Evolutionary conservation across 1,139 yeast species (phyloP).

Genomic region (Suhomyces bribrorum): DNA sequence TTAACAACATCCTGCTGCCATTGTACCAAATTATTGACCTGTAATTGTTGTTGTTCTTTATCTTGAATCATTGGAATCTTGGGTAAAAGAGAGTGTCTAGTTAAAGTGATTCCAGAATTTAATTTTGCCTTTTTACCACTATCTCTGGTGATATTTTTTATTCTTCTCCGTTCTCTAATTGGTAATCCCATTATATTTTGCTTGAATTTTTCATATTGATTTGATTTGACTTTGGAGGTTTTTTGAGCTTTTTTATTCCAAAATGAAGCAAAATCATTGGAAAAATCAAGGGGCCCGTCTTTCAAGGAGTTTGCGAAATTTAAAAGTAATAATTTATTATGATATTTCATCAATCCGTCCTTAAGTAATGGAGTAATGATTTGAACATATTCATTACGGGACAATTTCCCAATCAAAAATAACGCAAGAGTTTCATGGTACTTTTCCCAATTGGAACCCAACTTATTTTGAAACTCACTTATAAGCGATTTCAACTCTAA

Average conservation of each 20-base stretch:
- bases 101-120: constrained; percentile 73
- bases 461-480: constrained; percentile 64
- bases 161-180: constrained; percentile 78
- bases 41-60: constrained; percentile 50
- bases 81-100: constrained; percentile 84
- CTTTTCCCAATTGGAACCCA: constrained; percentile 83
- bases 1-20: constrained; percentile 95
- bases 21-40: constrained; percentile 61
- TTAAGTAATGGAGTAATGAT: constrained; percentile 59
- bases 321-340: constrained; percentile 78
- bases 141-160: constrained; percentile 80
- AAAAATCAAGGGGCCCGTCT: constrained; percentile 54
- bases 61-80: constrained; percentile 80
- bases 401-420: constrained; percentile 76
- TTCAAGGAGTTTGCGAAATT: constrained; percentile 83
- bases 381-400: constrained; percentile 69
- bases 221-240: constrained; percentile 50
- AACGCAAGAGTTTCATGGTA: constrained; percentile 79
- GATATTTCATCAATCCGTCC: constrained; percentile 52
- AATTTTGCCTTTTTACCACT: constrained; percentile 76
- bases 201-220: constrained; percentile 78
- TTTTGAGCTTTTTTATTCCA: constrained; percentile 50
- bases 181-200: constrained; percentile 88
- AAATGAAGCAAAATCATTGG: constrained; percentile 56
- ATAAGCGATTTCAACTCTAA: constrained; percentile 74